A percentile compares a stretch with the other conserved stretches of the same genome.
phyloP scores from a whole-genome alignment of 148 eudicot species.

The Agrostemma githago region DNA sequence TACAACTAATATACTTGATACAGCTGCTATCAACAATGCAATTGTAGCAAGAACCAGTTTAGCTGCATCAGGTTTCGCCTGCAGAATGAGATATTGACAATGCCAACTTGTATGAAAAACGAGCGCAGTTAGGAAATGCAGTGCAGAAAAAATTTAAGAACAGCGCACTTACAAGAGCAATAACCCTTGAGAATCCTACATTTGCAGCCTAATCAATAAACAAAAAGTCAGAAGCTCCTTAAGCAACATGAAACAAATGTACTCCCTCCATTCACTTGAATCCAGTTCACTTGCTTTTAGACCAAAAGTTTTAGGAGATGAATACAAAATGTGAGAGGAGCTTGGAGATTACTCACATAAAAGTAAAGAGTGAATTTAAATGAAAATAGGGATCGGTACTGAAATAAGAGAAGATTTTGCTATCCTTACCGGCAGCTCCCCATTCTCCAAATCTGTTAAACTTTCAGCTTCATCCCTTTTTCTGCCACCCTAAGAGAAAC shows the following conservation, averaged over 20 bases:
- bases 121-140: not conserved
- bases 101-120: not conserved
- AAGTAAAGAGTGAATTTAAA: not conserved
- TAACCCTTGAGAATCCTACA: conserved; percentile 66
- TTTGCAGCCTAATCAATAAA: conserved; percentile 62
- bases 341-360: too few relatives aligned
- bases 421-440: conserved; percentile 60
- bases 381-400: not conserved
- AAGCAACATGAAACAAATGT: conserved; percentile 2
- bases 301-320: not conserved
- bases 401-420: not conserved
- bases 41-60: conserved; percentile 65
- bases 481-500: conserved; percentile 28
- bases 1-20: conserved; percentile 71
- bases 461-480: conserved; percentile 42
- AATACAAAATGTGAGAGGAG: not conserved
- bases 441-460: conserved; percentile 64
- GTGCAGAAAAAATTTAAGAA: not conserved
- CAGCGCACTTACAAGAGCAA: conserved; percentile 61
- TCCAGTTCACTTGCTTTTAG: not conserved
- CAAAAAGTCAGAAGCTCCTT: conserved; percentile 19
- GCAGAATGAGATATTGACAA: conserved; percentile 17
- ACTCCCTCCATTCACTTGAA: not conserved
- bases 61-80: conserved; percentile 86
- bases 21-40: conserved; percentile 74